These are phyloP conservation scores for Melaleuca quinquenervia DNA, from an alignment of 345 rosid species.

Conservation along the genomic window DNA sequence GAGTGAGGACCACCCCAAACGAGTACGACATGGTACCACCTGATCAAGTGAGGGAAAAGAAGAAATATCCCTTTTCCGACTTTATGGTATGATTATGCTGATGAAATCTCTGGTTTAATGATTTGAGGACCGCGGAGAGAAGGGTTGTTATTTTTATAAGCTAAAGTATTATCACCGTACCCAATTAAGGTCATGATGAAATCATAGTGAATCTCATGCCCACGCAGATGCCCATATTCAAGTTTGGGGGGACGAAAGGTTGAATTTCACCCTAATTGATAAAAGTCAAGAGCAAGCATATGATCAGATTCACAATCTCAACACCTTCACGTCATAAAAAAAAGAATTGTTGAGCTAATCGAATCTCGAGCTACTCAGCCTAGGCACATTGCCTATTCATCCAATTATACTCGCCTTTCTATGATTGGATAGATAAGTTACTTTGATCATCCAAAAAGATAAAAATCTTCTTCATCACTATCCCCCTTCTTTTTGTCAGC, in stretches of 20 bases:
- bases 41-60: neutral
- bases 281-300: neutral
- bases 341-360: neutral
- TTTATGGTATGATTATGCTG: neutral
- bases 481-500: neutral
- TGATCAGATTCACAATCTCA: neutral
- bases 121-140: neutral
- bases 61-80: neutral
- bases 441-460: neutral
- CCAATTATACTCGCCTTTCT: neutral
- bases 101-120: neutral
- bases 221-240: neutral
- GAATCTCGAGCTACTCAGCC: neutral
- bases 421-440: neutral
- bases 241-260: neutral
- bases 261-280: neutral
- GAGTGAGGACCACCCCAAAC: too few relatives aligned
- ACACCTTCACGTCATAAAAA: neutral
- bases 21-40: neutral
- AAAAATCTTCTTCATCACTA: neutral
- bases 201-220: neutral
- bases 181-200: neutral
- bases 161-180: neutral
- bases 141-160: neutral
- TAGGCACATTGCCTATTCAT: neutral